phyloP scores from a whole-genome alignment of 192 early-diverging fungal species.

The Backusella macrospora region DNA sequence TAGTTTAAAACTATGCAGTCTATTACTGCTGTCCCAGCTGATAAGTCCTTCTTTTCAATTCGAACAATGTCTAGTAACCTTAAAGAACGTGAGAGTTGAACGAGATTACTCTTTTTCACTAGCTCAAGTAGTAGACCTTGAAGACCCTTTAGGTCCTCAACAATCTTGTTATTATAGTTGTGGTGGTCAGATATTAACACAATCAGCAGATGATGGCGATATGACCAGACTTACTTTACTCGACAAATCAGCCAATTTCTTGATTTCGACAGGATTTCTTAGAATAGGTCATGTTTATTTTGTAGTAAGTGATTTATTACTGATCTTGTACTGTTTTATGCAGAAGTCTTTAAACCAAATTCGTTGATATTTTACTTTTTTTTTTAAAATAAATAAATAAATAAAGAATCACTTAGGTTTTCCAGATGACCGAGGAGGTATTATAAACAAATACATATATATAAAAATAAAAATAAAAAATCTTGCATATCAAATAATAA shows the following conservation, averaged over 20 bases:
- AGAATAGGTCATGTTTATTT: slow-evolving; percentile 9
- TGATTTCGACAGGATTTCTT: slow-evolving; percentile 15
- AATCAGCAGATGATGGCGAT: neutral
- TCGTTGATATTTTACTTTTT: neutral
- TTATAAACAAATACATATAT: neutral
- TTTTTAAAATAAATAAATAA: no score
- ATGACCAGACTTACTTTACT: slow-evolving; percentile 17
- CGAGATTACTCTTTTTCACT: slow-evolving; percentile 22
- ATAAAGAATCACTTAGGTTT: slow-evolving; percentile 31
- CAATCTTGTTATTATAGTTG: slow-evolving; percentile 31
- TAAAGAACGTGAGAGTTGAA: neutral
- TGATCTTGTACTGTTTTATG: neutral
- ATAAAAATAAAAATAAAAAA: no score
- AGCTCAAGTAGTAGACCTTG: slow-evolving; percentile 9
- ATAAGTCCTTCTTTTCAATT: neutral
- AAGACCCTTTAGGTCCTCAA: neutral
- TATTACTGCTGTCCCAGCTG: neutral
- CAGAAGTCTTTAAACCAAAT: neutral
- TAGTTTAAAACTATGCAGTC: neutral
- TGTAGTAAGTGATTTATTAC: slow-evolving; percentile 11
- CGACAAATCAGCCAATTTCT: slow-evolving; percentile 2
- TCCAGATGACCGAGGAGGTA: slow-evolving; percentile 16
- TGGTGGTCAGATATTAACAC: slow-evolving; percentile 15
- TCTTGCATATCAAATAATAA: neutral
- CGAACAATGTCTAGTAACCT: neutral